Evolutionary conservation across 257 asterid species (phyloP), one percentile per base, ranked within the genome.

Genomic region (Buddleja alternifolia): DNA sequence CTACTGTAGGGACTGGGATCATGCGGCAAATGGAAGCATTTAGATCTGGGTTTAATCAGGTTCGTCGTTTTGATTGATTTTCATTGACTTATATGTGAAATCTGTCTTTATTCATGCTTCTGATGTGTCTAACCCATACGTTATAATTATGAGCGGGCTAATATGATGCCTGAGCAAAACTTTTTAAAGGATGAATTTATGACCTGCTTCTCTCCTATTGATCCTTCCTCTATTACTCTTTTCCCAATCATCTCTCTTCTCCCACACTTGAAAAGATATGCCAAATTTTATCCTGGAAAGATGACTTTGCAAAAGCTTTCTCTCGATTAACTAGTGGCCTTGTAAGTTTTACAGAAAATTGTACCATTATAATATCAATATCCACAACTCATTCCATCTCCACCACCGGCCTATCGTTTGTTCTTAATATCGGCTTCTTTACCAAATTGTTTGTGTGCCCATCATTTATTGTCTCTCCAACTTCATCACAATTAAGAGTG

Each of bases 31-130:
- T 85, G 76, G 99, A 95, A 71, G 97, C 99, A 36, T 95, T 91
- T 80, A 86, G 93, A 95, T 82, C 94, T 65, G 99, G 99, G 59
- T 95, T 92, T 80, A 92, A 85, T 82, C 98, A 95, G 98, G 99
- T 85, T 56, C 66, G 73, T 9, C 47, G 6, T 15, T 63, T 45
- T 64, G 12, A 51, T 40, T 56, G 25, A 4, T 66, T 46, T 48
- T 64, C 23, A 36, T 40, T 14, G 7, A 60, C 66, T 44, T 72
- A 29, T 56, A 53, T 66, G 32, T 44, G 32, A 11, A 12, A 46
- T 37, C 3, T 66, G 55, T 52, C 39, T 39, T 21, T 14, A 3
- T 39, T 32, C 52, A 48, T 24, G 41, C 42, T 29, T 39, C 20
- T 36, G 66, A 10, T 47, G 3, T 40, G 44, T 20, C 57, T 68